Evolutionary conservation across 1,284 basidiomycete species (phyloP), one percentile per base, ranked within the genome.

Genomic region (Puccinia coronata): DNA sequence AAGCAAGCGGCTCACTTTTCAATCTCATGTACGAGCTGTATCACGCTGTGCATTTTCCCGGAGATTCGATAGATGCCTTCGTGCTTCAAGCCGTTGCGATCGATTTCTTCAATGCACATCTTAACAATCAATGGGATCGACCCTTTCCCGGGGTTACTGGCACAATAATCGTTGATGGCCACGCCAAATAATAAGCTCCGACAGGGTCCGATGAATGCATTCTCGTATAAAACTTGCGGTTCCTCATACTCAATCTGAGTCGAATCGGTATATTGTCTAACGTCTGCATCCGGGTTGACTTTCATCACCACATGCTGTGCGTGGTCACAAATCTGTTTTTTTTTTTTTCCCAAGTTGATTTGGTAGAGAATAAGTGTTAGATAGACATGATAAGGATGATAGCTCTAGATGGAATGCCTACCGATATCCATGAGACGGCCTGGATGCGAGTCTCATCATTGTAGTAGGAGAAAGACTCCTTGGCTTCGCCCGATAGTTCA

Each of bases 141-240:
- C 4, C 86, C 86, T 73, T 80, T 80, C 8, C 55, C 43, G 31
- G 87, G 86, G 83, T 93, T 91, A 5, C 92, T 90, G 43, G 92
- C 94, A 16, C 95, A 93, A 85, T 99, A 98, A 86, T 98, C 96
- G 75, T 92, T 91, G 77, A 99, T 87, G 83, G 91, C 92, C 82
- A 98, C 92, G 34, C 96, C 96, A 85, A 98, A 98, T 69, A 98
- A 92, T 49, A 99, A 88, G 85, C 87, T 88, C 75, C 90, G 90
- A 84, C 95, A 98, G 85, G 92, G 91, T 31, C 96, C 97, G 57
- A 97, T 92, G 83, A 90, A 89, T 81, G 91, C 92, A 86, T 95
- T 92, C 83, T 92, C 89, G 86, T 95, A 94, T 83, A 91, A 87
- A 36, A 90, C 88, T 31, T 90, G 90, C 80, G 47, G 34, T 77